Evolutionary conservation across 306 rosid genomes (phyloP).

Genomic region (Casuarina equisetifolia): DNA sequence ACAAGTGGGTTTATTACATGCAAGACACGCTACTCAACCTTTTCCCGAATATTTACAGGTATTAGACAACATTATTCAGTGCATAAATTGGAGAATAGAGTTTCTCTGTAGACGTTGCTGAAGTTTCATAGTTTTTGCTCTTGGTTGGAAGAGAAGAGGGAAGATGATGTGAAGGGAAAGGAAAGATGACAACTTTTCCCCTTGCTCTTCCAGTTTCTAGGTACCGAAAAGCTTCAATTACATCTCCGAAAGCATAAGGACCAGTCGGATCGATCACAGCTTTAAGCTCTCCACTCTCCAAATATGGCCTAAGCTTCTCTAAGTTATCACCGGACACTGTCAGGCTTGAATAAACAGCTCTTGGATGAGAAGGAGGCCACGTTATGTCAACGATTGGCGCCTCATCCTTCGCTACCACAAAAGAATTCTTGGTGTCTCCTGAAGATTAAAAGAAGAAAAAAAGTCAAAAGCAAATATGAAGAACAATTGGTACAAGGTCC

Average conservation of each 20-base stretch:
- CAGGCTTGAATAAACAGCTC: conserved; percentile 50
- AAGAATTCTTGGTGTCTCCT: conserved; percentile 44
- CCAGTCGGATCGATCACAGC: conserved; percentile 43
- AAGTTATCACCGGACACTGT: conserved; percentile 38
- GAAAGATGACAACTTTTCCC: conserved; percentile 42
- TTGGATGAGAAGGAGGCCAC: conserved; percentile 44
- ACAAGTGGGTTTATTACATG: not conserved
- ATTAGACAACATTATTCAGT: not conserved
- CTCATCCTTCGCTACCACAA: conserved; percentile 34
- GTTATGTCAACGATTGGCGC: conserved; percentile 43
- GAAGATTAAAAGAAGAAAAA: not conserved
- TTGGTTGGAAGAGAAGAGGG: conserved; percentile 10
- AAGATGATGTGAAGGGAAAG: conserved; percentile 16
- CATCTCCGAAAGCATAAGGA: conserved; percentile 34
- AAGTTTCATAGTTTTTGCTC: conserved; percentile 6
- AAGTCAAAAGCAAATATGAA: not conserved
- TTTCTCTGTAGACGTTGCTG: conserved; percentile 3
- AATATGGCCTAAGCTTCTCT: conserved; percentile 37
- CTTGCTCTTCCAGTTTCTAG: conserved; percentile 46
- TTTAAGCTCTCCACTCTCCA: conserved; percentile 38
- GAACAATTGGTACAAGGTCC: not conserved
- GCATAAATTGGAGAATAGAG: not conserved
- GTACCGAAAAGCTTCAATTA: conserved; percentile 35
- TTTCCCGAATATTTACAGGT: not conserved
- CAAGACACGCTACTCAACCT: not conserved